Evolutionary conservation across 768 basidiomycete species (phyloP).

Genomic region (Terana coerulea): DNA sequence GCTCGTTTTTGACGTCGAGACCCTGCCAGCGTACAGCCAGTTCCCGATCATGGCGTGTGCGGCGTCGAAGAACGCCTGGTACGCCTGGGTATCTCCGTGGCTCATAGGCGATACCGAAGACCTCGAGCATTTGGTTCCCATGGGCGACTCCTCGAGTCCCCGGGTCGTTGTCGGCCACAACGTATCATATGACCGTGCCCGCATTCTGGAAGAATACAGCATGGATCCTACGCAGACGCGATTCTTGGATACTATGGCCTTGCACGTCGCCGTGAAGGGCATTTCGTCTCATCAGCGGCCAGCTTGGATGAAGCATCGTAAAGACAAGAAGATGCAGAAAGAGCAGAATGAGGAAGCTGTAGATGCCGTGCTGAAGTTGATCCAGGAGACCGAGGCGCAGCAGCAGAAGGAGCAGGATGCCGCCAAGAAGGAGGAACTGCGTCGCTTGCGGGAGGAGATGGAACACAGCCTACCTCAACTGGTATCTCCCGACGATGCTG

Average conservation of each 20-base stretch:
- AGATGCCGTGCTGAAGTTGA: conserved; percentile 53
- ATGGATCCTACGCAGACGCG: conserved; percentile 64
- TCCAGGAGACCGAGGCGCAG: conserved; percentile 37
- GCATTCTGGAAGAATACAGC: conserved; percentile 80
- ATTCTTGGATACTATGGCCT: conserved; percentile 91
- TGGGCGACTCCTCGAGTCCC: conserved; percentile 51
- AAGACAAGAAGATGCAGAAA: conserved; percentile 53
- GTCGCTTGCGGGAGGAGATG: conserved; percentile 33
- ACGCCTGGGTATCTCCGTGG: conserved; percentile 96
- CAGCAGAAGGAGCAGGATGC: conserved; percentile 38
- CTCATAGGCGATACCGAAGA: conserved; percentile 60
- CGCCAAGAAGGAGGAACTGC: conserved; percentile 34
- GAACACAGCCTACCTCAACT: conserved; percentile 38
- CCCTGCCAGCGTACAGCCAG: conserved; percentile 76
- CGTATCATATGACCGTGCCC: conserved; percentile 87
- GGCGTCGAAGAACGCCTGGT: conserved; percentile 82
- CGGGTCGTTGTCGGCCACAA: conserved; percentile 90
- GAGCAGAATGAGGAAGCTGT: conserved; percentile 62
- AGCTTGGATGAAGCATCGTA: conserved; percentile 85
- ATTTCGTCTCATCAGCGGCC: conserved; percentile 94
- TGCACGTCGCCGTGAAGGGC: conserved; percentile 91
- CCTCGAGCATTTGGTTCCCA: conserved; percentile 64
- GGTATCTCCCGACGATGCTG: conserved; percentile 34
- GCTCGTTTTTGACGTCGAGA: conserved; percentile 93
- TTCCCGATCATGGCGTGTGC: conserved; percentile 90